Conservation (phyloP, 2,329 filamentous ascomycete genomes). For the Calonectria naviculata region DNA sequence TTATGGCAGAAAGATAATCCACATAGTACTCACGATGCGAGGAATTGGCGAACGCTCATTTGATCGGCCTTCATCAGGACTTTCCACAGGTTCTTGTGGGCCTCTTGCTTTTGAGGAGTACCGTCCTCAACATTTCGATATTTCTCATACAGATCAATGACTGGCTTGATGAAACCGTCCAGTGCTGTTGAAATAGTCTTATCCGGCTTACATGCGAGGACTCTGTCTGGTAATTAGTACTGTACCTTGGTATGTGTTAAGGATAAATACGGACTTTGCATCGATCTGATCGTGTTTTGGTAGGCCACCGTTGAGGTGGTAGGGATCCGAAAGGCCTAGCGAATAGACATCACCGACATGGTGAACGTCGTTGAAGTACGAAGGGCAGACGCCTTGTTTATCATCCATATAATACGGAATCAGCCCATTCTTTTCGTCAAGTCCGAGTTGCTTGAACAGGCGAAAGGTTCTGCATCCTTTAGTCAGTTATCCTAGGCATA, state of each 20-base stretch:
- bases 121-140: not conserved
- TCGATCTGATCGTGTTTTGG: not conserved
- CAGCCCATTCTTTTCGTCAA: constrained; percentile 6
- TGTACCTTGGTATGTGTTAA: not conserved
- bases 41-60: constrained; percentile 32
- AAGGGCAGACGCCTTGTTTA: not conserved
- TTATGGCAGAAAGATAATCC: not conserved
- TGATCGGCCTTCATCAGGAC: constrained; percentile 28
- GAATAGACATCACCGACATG: not conserved
- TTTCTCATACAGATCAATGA: not conserved
- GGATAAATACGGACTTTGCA: not conserved
- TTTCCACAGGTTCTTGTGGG: constrained; percentile 5
- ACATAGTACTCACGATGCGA: constrained; percentile 26
- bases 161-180: not conserved
- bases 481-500: not conserved
- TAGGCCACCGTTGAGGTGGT: not conserved
- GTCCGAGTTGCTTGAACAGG: constrained; percentile 27
- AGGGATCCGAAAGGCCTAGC: not conserved
- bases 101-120: not conserved
- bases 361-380: not conserved
- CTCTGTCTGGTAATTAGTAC: not conserved
- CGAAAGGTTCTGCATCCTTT: constrained; percentile 26
- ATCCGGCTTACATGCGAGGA: not conserved
- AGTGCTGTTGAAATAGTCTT: not conserved
- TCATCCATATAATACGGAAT: constrained; percentile 34